Percentiles rank a stretch among this genome's conserved stretches.
phyloP scores from a whole-genome alignment of 176 grass and related monocot species.

The Alopecurus myosuroides region DNA sequence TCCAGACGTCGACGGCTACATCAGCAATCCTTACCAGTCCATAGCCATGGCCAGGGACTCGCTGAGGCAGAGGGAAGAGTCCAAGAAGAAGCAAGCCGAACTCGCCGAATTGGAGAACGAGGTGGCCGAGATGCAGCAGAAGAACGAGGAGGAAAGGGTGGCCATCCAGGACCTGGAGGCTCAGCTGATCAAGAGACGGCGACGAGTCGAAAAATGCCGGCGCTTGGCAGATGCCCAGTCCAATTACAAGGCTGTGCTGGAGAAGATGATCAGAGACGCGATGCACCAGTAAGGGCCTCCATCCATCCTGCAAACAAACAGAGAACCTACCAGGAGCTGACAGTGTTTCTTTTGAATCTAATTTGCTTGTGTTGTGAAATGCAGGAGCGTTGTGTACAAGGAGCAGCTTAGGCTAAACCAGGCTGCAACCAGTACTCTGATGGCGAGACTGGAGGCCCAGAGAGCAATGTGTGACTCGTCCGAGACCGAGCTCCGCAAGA shows the following conservation, averaged over 20 bases:
- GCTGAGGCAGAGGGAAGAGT: slow-evolving; percentile 66
- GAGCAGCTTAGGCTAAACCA: slow-evolving; percentile 92
- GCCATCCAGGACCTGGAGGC: slow-evolving; percentile 76
- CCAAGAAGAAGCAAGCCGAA: slow-evolving; percentile 81
- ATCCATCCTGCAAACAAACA: too few relatives aligned
- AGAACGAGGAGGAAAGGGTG: slow-evolving; percentile 56
- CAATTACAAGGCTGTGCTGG: slow-evolving; percentile 82
- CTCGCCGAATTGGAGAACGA: slow-evolving; percentile 64
- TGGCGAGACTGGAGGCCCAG: slow-evolving; percentile 91
- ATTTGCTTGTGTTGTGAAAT: slow-evolving; percentile 5
- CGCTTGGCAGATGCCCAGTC: slow-evolving; percentile 84
- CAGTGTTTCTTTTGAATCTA: not conserved
- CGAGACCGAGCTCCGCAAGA: slow-evolving; percentile 77
- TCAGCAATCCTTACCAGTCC: slow-evolving; percentile 67
- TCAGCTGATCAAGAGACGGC: slow-evolving; percentile 58
- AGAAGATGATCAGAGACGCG: slow-evolving; percentile 99
- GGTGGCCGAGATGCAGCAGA: slow-evolving; percentile 49
- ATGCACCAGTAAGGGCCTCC: slow-evolving; percentile 86
- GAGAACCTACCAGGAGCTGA: not conserved
- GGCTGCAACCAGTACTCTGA: slow-evolving; percentile 63
- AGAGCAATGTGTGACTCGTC: slow-evolving; percentile 84
- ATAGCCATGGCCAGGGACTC: slow-evolving; percentile 94
- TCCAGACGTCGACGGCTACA: slow-evolving; percentile 39
- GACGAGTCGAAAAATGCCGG: slow-evolving; percentile 65
- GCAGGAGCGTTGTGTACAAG: slow-evolving; percentile 90